phyloP scores from a whole-genome alignment of 441 rosid genomes.

The Pelargonium fulgidum region DNA sequence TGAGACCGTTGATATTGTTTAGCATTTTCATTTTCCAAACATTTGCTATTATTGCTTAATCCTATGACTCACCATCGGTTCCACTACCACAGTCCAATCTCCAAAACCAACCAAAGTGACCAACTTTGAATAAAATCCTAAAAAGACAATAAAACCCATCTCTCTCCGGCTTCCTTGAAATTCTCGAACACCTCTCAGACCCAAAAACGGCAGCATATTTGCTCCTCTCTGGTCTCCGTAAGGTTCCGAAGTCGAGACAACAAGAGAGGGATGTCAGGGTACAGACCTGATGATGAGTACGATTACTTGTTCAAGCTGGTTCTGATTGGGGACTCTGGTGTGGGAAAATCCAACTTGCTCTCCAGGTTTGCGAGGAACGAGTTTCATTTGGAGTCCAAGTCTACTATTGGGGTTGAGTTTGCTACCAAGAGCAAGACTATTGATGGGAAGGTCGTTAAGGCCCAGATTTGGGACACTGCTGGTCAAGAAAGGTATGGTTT shows the following conservation, averaged over 20 bases:
- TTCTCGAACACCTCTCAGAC: constrained; percentile 5
- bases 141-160: neutral
- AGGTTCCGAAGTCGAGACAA: too few relatives aligned
- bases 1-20: too few relatives aligned
- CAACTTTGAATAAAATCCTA: constrained; percentile 6
- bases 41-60: too few relatives aligned
- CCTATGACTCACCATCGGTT: too few relatives aligned
- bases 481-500: constrained; percentile 23
- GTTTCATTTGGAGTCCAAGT: constrained; percentile 23
- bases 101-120: constrained; percentile 7
- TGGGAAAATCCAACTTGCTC: constrained; percentile 22
- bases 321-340: constrained; percentile 23
- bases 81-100: neutral
- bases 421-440: constrained; percentile 21
- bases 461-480: constrained; percentile 27
- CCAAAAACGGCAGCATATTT: neutral
- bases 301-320: constrained; percentile 25
- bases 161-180: neutral
- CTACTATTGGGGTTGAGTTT: constrained; percentile 24
- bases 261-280: neutral
- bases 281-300: neutral
- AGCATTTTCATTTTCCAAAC: too few relatives aligned
- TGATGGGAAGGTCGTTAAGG: constrained; percentile 23
- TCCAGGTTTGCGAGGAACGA: constrained; percentile 23
- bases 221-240: neutral